These are phyloP conservation scores for Talaromyces albobiverticillius DNA, from an alignment of 2,329 filamentous ascomycete genomes.

Conservation along the genomic window DNA sequence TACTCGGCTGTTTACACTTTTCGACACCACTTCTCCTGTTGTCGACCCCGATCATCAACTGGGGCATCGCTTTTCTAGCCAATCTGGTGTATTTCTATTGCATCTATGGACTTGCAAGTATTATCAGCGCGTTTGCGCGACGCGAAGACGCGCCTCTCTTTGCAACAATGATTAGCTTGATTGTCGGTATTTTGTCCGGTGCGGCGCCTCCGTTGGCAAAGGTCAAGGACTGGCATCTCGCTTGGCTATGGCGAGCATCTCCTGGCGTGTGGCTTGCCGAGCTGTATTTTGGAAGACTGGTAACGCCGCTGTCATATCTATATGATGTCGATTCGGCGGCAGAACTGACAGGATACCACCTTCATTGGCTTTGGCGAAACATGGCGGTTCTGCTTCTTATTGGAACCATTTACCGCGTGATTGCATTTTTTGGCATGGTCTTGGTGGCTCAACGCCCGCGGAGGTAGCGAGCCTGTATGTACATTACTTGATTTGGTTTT, in stretches of 20 bases:
- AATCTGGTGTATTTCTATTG: conserved; percentile 12
- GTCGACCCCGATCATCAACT: conserved; percentile 6
- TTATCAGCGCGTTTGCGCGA: conserved; percentile 4
- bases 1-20: conserved; percentile 9
- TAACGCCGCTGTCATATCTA: conserved; percentile 4
- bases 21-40: conserved; percentile 5
- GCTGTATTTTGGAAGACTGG: conserved; percentile 6
- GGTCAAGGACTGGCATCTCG: conserved; percentile 4
- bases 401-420: conserved; percentile 1
- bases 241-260: conserved; percentile 5
- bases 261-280: conserved; percentile 7
- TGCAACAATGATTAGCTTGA: conserved; percentile 8
- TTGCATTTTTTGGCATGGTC: conserved; percentile 9
- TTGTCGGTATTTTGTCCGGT: conserved; percentile 11
- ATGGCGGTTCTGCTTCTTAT: conserved; percentile 10
- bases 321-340: conserved; percentile 6
- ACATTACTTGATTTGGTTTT: too few species aligned
- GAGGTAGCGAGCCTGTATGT: background rate
- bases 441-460: conserved; percentile 3
- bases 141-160: conserved; percentile 6
- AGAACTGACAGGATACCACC: conserved; percentile 3
- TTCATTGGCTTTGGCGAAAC: conserved; percentile 10
- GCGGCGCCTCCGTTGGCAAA: conserved; percentile 6
- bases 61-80: conserved; percentile 2
- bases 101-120: conserved; percentile 9